A percentile compares a stretch with the other conserved stretches of the same genome.
Evolutionary conservation across 305 asterid genomes (phyloP).

Genomic region (Coffea humblotiana): DNA sequence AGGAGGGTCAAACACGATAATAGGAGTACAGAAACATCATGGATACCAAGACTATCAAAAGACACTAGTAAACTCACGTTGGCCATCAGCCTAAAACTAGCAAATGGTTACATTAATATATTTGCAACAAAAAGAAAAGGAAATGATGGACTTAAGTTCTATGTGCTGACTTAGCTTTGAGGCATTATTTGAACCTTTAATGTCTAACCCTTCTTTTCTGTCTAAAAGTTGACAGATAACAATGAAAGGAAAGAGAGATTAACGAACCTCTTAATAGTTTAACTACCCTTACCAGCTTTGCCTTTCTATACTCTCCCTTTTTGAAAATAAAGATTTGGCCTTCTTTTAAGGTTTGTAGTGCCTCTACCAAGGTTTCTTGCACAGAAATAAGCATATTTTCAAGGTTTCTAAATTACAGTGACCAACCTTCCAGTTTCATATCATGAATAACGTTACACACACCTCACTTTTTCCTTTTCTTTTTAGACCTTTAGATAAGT

Average conservation of each 20-base stretch:
- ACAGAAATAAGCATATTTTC: background rate
- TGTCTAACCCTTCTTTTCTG: background rate
- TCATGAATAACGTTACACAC: background rate
- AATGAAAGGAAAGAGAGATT: background rate
- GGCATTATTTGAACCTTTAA: slow-evolving; percentile 4
- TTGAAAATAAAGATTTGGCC: background rate
- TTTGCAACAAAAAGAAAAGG: background rate
- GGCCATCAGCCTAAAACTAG: background rate
- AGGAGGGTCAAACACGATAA: background rate
- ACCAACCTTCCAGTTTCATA: background rate
- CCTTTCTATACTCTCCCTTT: background rate
- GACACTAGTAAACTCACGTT: background rate
- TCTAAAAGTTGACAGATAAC: slow-evolving; percentile 3
- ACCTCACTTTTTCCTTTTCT: background rate
- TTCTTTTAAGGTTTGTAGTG: too few species aligned
- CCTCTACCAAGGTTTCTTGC: background rate
- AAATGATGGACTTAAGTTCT: background rate
- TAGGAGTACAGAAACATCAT: background rate
- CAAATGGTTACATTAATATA: background rate
- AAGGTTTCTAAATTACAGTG: background rate
- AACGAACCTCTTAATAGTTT: background rate
- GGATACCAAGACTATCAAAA: background rate
- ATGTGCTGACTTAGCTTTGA: background rate
- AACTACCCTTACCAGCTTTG: background rate
- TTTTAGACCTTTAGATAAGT: background rate